A percentile compares a stretch with the other conserved stretches of the same genome.
phyloP scores from a whole-genome alignment of 495 filamentous ascomycete genomes.

The Penicillium roqueforti region DNA sequence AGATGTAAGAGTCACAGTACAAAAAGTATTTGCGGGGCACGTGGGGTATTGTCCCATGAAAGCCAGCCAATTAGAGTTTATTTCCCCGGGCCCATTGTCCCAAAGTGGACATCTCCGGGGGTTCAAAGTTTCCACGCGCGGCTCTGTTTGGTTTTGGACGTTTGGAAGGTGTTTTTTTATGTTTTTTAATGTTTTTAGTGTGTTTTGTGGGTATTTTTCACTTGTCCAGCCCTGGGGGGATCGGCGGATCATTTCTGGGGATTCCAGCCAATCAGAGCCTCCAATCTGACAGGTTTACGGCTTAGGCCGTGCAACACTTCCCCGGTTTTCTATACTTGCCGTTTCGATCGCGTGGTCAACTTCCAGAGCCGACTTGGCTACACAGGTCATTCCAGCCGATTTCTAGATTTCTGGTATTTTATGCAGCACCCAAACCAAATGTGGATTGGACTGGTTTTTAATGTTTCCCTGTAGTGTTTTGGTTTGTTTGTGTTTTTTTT shows the following conservation, averaged over 20 bases:
- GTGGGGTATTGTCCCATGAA: slow-evolving; percentile 5
- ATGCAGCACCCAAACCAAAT: background rate
- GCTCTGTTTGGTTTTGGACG: slow-evolving; percentile 14
- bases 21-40: background rate
- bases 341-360: slow-evolving; percentile 7
- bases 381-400: slow-evolving; percentile 2
- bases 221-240: too few species aligned
- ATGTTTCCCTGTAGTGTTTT: background rate
- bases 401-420: background rate
- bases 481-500: background rate
- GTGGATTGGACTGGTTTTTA: background rate
- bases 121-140: slow-evolving; percentile 15
- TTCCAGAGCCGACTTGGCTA: slow-evolving; percentile 12
- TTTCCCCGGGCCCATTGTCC: background rate
- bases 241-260: background rate
- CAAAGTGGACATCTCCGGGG: slow-evolving; percentile 13
- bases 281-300: background rate
- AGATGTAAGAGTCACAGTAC: too few species aligned
- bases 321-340: slow-evolving; percentile 14
- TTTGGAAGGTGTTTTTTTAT: background rate
- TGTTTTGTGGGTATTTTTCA: too few species aligned
- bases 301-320: slow-evolving; percentile 17
- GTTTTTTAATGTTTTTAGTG: too few species aligned
- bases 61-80: background rate
- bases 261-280: slow-evolving; percentile 1